These are phyloP conservation scores for Skeletonema costatum DNA, from an alignment of 108 stramenopile species.

Conservation along the genomic window DNA sequence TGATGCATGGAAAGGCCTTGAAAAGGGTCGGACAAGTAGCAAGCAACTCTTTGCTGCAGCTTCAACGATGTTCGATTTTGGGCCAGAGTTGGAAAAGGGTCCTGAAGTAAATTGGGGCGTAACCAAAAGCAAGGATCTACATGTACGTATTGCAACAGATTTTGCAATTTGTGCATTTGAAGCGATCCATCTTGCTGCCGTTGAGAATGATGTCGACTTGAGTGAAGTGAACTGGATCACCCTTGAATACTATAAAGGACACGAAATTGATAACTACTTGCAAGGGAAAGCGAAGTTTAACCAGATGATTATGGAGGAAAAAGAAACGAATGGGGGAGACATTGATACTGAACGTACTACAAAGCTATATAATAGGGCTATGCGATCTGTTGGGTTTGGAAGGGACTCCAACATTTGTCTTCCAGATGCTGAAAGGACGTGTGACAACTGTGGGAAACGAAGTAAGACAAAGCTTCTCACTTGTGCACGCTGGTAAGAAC, in stretches of 20 bases:
- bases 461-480: background rate
- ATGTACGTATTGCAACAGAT: background rate
- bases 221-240: background rate
- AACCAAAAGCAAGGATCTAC: background rate
- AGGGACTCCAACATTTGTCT: background rate
- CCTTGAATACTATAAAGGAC: background rate
- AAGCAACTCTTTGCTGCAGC: background rate
- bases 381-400: background rate
- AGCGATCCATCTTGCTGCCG: background rate
- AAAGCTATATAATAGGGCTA: background rate
- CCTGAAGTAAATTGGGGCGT: background rate
- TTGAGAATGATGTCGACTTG: background rate
- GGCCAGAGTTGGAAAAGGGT: background rate
- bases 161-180: background rate
- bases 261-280: background rate
- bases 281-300: background rate
- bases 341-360: background rate
- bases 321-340: background rate
- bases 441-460: background rate
- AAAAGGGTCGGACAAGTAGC: background rate
- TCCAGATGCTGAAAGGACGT: background rate
- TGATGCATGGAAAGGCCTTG: slow-evolving; percentile 4
- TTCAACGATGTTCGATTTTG: background rate
- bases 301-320: background rate
- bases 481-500: background rate